Evolutionary conservation across 768 basidiomycete genomes (phyloP).

Genomic region (Boletus patriciae): DNA sequence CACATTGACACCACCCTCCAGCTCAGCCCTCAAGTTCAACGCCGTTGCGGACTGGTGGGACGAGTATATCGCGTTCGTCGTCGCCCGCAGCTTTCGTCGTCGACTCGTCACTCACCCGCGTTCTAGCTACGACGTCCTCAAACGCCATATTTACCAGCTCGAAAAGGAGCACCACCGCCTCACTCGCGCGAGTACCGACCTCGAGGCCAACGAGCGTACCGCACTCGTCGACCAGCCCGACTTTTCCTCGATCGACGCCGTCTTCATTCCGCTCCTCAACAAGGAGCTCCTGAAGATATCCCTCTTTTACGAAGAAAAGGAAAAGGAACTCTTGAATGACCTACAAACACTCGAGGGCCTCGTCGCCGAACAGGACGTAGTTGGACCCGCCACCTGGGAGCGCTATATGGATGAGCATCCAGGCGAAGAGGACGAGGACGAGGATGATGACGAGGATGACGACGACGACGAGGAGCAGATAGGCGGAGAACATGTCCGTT

Average conservation of each 20-base stretch:
- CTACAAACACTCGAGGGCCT: conserved; percentile 57
- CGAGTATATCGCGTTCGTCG: conserved; percentile 79
- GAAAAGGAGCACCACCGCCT: conserved; percentile 71
- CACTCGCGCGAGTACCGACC: conserved; percentile 44
- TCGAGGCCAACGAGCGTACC: conserved; percentile 64
- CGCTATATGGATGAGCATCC: conserved; percentile 50
- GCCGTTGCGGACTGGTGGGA: conserved; percentile 92
- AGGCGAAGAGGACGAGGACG: conserved; percentile 60
- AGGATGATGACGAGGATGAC: conserved; percentile 54
- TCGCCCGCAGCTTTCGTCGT: neutral
- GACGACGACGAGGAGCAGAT: conserved; percentile 45
- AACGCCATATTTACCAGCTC: conserved; percentile 82
- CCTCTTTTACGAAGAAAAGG: conserved; percentile 75
- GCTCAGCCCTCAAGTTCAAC: conserved; percentile 87
- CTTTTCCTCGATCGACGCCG: conserved; percentile 45
- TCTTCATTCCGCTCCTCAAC: conserved; percentile 77
- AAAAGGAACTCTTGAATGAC: conserved; percentile 66
- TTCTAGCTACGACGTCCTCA: conserved; percentile 77
- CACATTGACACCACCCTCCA: conserved; percentile 25
- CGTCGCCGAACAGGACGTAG: conserved; percentile 58
- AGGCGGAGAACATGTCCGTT: conserved; percentile 21
- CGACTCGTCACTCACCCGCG: neutral
- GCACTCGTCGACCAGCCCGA: conserved; percentile 49
- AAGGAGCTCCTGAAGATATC: conserved; percentile 79
- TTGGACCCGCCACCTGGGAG: conserved; percentile 49